These are phyloP conservation scores for Penicillium pulvis DNA, from an alignment of 495 filamentous ascomycete species.

Conservation along the genomic window DNA sequence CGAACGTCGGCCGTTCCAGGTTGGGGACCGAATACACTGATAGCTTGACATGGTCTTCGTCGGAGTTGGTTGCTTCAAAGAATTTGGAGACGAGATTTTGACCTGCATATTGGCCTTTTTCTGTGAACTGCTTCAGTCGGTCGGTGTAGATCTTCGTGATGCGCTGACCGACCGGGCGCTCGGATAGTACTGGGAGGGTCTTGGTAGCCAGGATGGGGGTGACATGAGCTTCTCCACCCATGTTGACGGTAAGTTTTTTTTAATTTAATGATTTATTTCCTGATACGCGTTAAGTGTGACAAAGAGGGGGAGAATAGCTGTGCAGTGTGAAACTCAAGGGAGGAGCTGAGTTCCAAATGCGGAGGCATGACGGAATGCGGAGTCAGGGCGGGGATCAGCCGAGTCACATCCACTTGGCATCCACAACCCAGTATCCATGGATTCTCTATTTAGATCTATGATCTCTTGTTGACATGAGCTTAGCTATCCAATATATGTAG, in stretches of 20 bases:
- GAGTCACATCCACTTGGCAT: neutral
- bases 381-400: constrained; percentile 9
- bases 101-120: constrained; percentile 75
- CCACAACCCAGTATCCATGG: neutral
- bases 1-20: constrained; percentile 80
- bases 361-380: constrained; percentile 28
- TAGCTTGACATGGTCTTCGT: constrained; percentile 77
- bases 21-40: constrained; percentile 83
- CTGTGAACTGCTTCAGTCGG: constrained; percentile 78
- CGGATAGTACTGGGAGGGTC: constrained; percentile 59
- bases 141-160: constrained; percentile 87
- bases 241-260: constrained; percentile 23
- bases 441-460: neutral
- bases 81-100: constrained; percentile 80
- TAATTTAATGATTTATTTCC: neutral
- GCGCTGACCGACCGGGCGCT: constrained; percentile 74
- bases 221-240: constrained; percentile 50
- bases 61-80: constrained; percentile 71
- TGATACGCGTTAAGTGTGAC: too few relatives aligned
- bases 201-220: constrained; percentile 38
- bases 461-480: neutral
- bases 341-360: constrained; percentile 19
- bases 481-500: constrained; percentile 33
- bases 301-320: too few relatives aligned
- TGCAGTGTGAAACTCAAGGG: neutral